A percentile compares a stretch with the other conserved stretches of the same genome.
Evolutionary conservation across 116 monocot species (phyloP).

Genomic region (Iris pallida): DNA sequence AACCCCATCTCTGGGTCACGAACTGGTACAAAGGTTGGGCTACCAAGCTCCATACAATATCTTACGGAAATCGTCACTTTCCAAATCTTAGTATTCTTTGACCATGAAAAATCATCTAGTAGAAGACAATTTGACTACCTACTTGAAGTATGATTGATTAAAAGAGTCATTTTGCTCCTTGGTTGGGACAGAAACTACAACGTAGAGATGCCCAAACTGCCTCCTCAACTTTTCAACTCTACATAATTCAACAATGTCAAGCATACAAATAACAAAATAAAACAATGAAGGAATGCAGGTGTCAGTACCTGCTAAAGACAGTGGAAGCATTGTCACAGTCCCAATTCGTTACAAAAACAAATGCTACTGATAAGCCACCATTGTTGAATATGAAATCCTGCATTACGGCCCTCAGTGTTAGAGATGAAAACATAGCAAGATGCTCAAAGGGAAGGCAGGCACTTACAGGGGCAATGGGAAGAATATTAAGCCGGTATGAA

Average conservation of each 20-base stretch:
- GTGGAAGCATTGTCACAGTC: slow-evolving; percentile 26
- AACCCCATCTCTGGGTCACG: slow-evolving; percentile 95
- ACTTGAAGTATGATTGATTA: slow-evolving; percentile 74
- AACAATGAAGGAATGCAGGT: background rate
- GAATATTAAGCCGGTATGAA: slow-evolving; percentile 83
- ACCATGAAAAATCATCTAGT: background rate
- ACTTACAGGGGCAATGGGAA: slow-evolving; percentile 72
- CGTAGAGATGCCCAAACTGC: slow-evolving; percentile 79
- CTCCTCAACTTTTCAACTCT: slow-evolving; percentile 70
- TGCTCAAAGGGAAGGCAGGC: background rate
- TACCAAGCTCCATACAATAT: slow-evolving; percentile 67
- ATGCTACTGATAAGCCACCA: slow-evolving; percentile 79
- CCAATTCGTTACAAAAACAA: slow-evolving; percentile 78
- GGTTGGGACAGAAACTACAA: slow-evolving; percentile 63
- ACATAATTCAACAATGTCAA: slow-evolving; percentile 5
- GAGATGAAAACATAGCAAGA: background rate
- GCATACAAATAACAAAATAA: background rate
- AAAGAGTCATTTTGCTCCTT: slow-evolving; percentile 85
- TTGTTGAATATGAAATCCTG: slow-evolving; percentile 98
- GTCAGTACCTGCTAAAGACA: slow-evolving; percentile 56
- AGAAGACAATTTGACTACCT: slow-evolving; percentile 4
- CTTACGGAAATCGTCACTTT: slow-evolving; percentile 20
- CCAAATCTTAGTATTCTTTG: background rate
- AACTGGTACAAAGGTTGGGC: slow-evolving; percentile 79
- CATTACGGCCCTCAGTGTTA: background rate